phyloP scores from a whole-genome alignment of 1,284 basidiomycete species.

The Papiliotrema terrestris region DNA sequence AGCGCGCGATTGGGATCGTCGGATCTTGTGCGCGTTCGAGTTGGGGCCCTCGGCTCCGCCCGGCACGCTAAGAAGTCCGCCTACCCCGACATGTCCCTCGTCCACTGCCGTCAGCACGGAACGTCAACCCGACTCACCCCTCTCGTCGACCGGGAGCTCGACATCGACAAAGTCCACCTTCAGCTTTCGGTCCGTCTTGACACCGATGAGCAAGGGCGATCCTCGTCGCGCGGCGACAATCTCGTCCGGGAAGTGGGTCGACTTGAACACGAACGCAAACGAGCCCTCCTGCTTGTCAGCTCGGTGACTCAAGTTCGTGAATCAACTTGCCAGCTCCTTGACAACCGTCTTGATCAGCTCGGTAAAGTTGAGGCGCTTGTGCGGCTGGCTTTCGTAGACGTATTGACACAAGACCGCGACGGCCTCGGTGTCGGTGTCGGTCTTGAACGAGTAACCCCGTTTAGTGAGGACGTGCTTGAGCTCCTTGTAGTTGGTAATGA shows the following conservation, averaged over 20 bases:
- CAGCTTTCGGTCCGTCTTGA: slow-evolving; percentile 99
- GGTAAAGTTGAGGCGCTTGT: slow-evolving; percentile 85
- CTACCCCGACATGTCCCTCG: slow-evolving; percentile 28
- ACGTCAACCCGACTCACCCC: slow-evolving; percentile 22
- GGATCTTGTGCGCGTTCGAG: slow-evolving; percentile 59
- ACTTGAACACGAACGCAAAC: slow-evolving; percentile 99
- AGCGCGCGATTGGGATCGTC: slow-evolving; percentile 92
- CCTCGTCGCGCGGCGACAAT: slow-evolving; percentile 94
- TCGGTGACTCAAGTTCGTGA: background rate
- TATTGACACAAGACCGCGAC: slow-evolving; percentile 97
- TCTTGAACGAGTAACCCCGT: slow-evolving; percentile 90
- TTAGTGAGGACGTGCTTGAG: slow-evolving; percentile 92
- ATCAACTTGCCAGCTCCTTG: slow-evolving; percentile 70
- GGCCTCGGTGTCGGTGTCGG: slow-evolving; percentile 97
- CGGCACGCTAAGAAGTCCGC: slow-evolving; percentile 70
- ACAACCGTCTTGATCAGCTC: slow-evolving; percentile 91
- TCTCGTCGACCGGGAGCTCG: slow-evolving; percentile 74
- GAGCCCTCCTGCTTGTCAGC: slow-evolving; percentile 69
- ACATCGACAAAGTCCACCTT: slow-evolving; percentile 99
- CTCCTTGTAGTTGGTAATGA: slow-evolving; percentile 91
- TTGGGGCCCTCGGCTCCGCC: slow-evolving; percentile 45
- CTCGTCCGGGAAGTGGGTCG: slow-evolving; percentile 91
- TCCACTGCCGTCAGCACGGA: slow-evolving; percentile 3
- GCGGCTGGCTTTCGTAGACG: slow-evolving; percentile 88
- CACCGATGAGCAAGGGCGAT: slow-evolving; percentile 93